Conservation (phyloP, 345 rosid species). For the Eucalyptus grandis region DNA sequence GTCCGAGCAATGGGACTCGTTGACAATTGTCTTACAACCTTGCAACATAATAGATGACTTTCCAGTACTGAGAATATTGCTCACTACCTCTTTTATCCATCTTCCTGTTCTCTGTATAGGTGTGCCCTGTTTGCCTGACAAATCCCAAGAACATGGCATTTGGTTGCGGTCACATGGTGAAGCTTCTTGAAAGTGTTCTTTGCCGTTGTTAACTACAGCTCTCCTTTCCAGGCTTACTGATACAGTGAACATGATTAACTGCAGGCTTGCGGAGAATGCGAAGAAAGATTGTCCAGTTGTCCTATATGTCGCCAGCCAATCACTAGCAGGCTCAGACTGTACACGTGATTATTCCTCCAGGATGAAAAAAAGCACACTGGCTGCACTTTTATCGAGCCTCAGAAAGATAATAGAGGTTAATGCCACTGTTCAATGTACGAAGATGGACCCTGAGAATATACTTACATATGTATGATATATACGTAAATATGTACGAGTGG, state of each 20-base stretch:
- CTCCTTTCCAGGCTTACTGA: neutral
- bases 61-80: neutral
- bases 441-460: neutral
- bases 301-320: conserved; percentile 1
- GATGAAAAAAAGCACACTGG: neutral
- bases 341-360: neutral
- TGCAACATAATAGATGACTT: neutral
- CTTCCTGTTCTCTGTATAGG: conserved; percentile 18
- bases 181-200: neutral
- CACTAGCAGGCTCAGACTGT: neutral
- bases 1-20: neutral
- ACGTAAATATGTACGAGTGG: neutral
- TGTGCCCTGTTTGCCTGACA: conserved; percentile 76
- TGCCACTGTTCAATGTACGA: neutral
- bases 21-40: neutral
- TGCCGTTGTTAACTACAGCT: neutral
- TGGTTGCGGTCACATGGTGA: conserved; percentile 65
- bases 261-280: neutral
- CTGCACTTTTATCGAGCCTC: neutral
- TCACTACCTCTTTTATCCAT: neutral
- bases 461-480: neutral
- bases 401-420: neutral
- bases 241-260: neutral
- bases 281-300: neutral
- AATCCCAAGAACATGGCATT: conserved; percentile 84